Evolutionary conservation across 768 basidiomycete species (phyloP).

Genomic region (Podaxis pistillaris): DNA sequence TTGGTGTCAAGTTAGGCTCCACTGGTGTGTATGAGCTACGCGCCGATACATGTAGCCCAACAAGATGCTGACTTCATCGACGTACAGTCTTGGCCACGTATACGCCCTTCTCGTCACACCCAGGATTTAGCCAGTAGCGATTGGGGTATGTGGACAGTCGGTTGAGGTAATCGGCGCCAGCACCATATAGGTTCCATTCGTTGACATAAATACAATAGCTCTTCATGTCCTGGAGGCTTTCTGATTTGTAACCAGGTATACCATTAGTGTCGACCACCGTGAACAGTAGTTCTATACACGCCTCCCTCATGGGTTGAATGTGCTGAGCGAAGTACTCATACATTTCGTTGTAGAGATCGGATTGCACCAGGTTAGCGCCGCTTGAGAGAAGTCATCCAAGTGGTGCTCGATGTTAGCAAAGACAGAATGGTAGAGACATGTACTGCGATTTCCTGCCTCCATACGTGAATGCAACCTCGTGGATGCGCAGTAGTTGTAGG

Average conservation of each 20-base stretch:
- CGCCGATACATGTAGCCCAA: no score
- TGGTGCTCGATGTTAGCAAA: no score
- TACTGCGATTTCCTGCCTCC: no score
- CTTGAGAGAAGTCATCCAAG: no score
- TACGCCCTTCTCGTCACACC: constrained; percentile 94
- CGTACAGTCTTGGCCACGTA: constrained; percentile 96
- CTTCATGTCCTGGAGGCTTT: constrained; percentile 76
- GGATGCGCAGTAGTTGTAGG: no score
- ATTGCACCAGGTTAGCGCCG: constrained; percentile 80
- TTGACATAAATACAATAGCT: constrained; percentile 86
- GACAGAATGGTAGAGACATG: no score
- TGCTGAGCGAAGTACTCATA: constrained; percentile 86
- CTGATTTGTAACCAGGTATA: constrained; percentile 57
- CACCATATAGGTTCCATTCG: constrained; percentile 97
- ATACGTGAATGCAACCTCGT: no score
- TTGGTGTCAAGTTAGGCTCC: no score
- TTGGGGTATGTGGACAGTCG: constrained; percentile 96
- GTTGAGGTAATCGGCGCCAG: constrained; percentile 94
- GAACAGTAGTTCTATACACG: constrained; percentile 19
- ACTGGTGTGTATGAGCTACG: no score
- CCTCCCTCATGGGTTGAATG: constrained; percentile 65
- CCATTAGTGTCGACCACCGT: constrained; percentile 17
- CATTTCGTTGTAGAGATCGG: constrained; percentile 94
- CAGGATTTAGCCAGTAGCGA: constrained; percentile 98
- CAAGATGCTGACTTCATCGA: constrained; percentile 6